A percentile compares a stretch with the other conserved stretches of the same genome.
These are phyloP conservation scores for Gastrodia elata DNA, from an alignment of 106 monocot genomes.

Conservation along the genomic window DNA sequence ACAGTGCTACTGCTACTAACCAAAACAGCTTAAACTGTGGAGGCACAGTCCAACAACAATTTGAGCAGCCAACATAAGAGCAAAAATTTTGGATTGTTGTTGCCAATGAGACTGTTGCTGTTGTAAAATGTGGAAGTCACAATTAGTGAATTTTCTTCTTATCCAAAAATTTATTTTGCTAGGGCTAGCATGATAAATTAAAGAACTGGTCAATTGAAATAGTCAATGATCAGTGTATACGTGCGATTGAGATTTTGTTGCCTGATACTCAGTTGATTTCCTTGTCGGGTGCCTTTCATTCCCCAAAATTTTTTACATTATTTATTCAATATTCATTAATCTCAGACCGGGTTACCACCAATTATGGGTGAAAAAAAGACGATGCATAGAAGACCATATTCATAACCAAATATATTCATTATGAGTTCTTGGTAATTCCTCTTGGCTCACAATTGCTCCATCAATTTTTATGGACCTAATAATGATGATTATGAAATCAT, in stretches of 20 bases:
- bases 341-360: too few species aligned
- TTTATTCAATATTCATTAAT: too few species aligned
- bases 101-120: constrained; percentile 69
- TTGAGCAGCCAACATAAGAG: too few species aligned
- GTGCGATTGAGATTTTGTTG: neutral
- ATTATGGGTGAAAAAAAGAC: too few species aligned
- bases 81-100: constrained; percentile 75
- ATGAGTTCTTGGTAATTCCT: neutral
- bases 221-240: neutral
- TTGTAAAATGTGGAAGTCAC: constrained; percentile 57
- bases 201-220: neutral
- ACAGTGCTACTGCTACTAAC: too few species aligned
- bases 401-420: neutral
- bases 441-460: too few species aligned
- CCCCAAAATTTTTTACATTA: too few species aligned
- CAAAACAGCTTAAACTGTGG: too few species aligned
- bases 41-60: too few species aligned
- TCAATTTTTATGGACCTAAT: too few species aligned
- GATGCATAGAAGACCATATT: too few species aligned
- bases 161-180: neutral
- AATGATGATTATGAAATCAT: too few species aligned
- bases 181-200: neutral
- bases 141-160: constrained; percentile 21
- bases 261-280: neutral
- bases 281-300: neutral